A percentile compares a stretch with the other conserved stretches of the same genome.
These are phyloP conservation scores for Styphnolobium japonicum DNA, from an alignment of 306 rosid genomes.

Conservation along the genomic window DNA sequence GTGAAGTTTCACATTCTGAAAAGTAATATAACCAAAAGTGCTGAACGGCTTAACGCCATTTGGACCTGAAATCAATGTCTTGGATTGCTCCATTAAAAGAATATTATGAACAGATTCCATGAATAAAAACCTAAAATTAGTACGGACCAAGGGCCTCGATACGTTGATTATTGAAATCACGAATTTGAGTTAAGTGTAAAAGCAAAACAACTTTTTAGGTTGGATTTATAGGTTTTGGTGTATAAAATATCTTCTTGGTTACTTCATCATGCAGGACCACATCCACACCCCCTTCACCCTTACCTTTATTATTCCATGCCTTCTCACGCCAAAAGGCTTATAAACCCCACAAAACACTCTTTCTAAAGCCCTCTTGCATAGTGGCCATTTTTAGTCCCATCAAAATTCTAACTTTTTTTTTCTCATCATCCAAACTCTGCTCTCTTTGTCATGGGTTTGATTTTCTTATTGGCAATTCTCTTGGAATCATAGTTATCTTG, in stretches of 20 bases:
- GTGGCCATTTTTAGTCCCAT: conserved; percentile 39
- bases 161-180: conserved; percentile 28
- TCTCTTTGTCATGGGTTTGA: conserved; percentile 22
- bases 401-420: conserved; percentile 16
- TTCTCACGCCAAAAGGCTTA: conserved; percentile 29
- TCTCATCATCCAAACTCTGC: not conserved
- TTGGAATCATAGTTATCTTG: not conserved
- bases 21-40: conserved; percentile 17
- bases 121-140: conserved; percentile 23
- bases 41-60: conserved; percentile 2
- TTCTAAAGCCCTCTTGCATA: conserved; percentile 23
- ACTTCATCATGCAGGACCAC: conserved; percentile 26
- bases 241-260: conserved; percentile 31
- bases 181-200: conserved; percentile 6
- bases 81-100: not conserved
- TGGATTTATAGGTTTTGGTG: conserved; percentile 19
- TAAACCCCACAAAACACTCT: conserved; percentile 47
- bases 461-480: not conserved
- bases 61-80: conserved; percentile 26
- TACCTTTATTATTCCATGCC: conserved; percentile 43
- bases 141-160: not conserved
- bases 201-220: conserved; percentile 35
- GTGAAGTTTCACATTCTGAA: conserved; percentile 37
- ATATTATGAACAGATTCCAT: conserved; percentile 26
- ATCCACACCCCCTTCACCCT: not conserved